Percentiles rank a stretch among this genome's conserved stretches.
These are phyloP conservation scores for Aspergillus proliferans DNA, from an alignment of 2,329 filamentous ascomycete species.

Conservation along the genomic window DNA sequence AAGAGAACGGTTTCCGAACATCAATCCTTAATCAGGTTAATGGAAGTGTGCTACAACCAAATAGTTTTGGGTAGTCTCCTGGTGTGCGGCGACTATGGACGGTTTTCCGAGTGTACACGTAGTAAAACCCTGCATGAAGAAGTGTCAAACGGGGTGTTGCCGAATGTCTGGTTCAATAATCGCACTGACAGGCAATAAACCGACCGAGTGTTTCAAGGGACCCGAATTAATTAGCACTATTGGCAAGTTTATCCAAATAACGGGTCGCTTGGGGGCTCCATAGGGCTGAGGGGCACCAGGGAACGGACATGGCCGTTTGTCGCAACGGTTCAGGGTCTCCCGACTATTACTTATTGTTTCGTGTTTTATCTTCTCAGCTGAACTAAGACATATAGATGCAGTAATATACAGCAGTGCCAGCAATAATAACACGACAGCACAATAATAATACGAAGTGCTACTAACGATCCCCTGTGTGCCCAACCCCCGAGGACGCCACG, in stretches of 20 bases:
- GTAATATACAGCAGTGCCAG: too few relatives aligned
- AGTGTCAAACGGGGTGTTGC: not conserved
- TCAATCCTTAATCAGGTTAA: not conserved
- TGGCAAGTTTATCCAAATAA: not conserved
- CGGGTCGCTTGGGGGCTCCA: not conserved
- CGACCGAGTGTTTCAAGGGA: not conserved
- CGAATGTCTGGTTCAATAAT: not conserved
- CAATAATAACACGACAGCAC: not conserved
- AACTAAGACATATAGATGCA: too few relatives aligned
- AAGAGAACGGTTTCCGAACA: not conserved
- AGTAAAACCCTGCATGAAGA: not conserved
- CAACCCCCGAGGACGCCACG: slow-evolving; percentile 14
- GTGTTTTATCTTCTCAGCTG: too few relatives aligned
- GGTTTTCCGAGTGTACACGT: too few relatives aligned
- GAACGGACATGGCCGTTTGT: not conserved
- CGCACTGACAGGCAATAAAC: not conserved
- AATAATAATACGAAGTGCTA: not conserved
- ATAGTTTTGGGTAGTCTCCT: too few relatives aligned
- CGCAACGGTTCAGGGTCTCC: not conserved
- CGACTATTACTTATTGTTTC: too few relatives aligned
- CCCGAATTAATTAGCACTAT: not conserved
- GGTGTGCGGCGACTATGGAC: too few relatives aligned
- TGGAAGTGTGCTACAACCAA: too few relatives aligned
- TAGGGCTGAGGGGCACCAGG: not conserved
- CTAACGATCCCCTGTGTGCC: not conserved